A percentile compares a stretch with the other conserved stretches of the same genome.
phyloP scores from a whole-genome alignment of 768 basidiomycete species.

The Hypholoma fasciculare region DNA sequence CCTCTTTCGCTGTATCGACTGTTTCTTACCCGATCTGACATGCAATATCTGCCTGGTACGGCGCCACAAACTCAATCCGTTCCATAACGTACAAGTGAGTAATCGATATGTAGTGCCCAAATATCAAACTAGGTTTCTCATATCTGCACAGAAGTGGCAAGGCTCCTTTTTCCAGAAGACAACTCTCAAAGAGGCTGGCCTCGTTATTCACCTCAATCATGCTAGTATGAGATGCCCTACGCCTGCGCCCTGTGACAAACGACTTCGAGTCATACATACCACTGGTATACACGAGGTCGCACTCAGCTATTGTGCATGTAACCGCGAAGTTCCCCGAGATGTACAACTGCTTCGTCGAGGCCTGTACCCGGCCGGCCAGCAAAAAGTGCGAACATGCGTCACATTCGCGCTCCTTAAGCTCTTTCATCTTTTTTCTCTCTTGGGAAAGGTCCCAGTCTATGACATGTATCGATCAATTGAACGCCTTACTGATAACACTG shows the following conservation, averaged over 20 bases:
- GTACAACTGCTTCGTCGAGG: slow-evolving; percentile 19
- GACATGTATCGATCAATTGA: slow-evolving; percentile 8
- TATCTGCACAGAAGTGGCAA: too few species aligned
- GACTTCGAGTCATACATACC: slow-evolving; percentile 8
- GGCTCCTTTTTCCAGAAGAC: background rate
- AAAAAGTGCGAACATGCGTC: background rate
- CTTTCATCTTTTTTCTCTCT: too few species aligned
- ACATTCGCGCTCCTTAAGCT: slow-evolving; percentile 9
- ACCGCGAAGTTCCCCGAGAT: background rate
- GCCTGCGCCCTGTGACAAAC: slow-evolving; percentile 1
- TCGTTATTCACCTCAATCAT: slow-evolving; percentile 7
- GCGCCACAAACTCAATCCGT: slow-evolving; percentile 1
- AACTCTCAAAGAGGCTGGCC: background rate
- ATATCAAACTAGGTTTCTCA: too few species aligned
- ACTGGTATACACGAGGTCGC: slow-evolving; percentile 13
- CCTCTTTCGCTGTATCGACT: slow-evolving; percentile 7
- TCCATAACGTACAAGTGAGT: slow-evolving; percentile 9
- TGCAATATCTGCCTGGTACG: slow-evolving; percentile 1
- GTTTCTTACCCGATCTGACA: slow-evolving; percentile 2
- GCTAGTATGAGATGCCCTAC: background rate
- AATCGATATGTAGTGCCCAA: too few species aligned
- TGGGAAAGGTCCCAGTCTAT: slow-evolving; percentile 3
- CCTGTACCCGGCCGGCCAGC: slow-evolving; percentile 13
- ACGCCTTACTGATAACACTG: slow-evolving; percentile 3
- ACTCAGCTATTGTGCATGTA: slow-evolving; percentile 12